phyloP scores from a whole-genome alignment of 331 rosid genomes.

The Acacia concinna region DNA sequence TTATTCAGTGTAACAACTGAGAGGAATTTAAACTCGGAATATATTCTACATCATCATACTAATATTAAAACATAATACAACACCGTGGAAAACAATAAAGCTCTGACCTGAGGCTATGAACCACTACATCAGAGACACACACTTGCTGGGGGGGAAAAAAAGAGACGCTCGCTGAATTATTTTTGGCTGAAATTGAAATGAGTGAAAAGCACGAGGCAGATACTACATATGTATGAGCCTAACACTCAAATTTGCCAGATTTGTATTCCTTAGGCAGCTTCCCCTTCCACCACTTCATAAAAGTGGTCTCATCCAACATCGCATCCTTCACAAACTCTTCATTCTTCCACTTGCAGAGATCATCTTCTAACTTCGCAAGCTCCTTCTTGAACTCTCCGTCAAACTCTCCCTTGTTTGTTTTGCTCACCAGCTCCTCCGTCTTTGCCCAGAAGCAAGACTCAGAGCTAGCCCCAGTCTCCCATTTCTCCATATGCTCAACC shows the following conservation, averaged over 20 bases:
- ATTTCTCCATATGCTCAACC: conserved; percentile 33
- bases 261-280: conserved; percentile 28
- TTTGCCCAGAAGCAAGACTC: conserved; percentile 65
- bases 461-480: not conserved
- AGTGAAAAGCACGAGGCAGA: not conserved
- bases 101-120: not conserved
- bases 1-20: not conserved
- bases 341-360: conserved; percentile 25
- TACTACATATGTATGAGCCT: not conserved
- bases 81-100: not conserved
- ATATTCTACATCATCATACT: not conserved
- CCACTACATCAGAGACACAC: not conserved
- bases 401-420: not conserved
- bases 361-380: conserved; percentile 24
- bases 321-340: conserved; percentile 33
- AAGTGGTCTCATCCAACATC: conserved; percentile 44
- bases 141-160: too few species aligned
- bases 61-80: not conserved
- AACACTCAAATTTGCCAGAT: not conserved
- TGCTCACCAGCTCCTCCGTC: conserved; percentile 51
- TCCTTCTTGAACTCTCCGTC: not conserved
- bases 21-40: not conserved
- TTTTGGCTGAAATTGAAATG: not conserved
- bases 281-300: conserved; percentile 50
- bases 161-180: not conserved